Evolutionary conservation across 805 yeast species (phyloP).

Genomic region (Barnettozyma populi): DNA sequence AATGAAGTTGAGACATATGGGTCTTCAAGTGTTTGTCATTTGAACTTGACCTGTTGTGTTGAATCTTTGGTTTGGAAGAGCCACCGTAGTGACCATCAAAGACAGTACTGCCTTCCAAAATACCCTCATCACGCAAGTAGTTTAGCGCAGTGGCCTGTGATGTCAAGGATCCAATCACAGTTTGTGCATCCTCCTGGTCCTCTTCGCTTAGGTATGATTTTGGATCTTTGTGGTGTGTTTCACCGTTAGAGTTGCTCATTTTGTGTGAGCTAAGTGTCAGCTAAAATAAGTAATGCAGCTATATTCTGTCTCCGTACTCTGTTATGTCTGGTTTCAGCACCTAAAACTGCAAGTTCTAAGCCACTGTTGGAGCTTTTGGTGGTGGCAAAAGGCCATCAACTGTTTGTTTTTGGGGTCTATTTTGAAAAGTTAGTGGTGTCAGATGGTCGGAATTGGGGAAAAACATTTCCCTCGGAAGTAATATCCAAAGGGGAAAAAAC

Average conservation of each 20-base stretch:
- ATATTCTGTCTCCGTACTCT: background rate
- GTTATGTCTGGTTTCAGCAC: background rate
- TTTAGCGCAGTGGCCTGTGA: conserved; percentile 16
- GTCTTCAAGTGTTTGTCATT: conserved; percentile 37
- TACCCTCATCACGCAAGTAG: conserved; percentile 23
- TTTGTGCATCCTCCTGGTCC: conserved; percentile 15
- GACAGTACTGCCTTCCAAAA: conserved; percentile 24
- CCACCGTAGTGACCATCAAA: conserved; percentile 18
- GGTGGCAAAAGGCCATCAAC: background rate
- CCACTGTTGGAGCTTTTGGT: background rate
- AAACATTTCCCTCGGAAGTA: background rate
- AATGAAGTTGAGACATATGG: conserved; percentile 68
- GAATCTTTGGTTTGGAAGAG: conserved; percentile 4
- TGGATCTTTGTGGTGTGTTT: background rate
- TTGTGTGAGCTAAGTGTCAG: background rate
- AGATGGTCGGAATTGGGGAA: background rate
- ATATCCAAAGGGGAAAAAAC: background rate
- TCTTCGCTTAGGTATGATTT: background rate
- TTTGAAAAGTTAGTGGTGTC: background rate
- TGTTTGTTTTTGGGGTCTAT: background rate
- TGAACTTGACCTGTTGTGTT: conserved; percentile 22
- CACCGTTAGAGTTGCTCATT: conserved; percentile 14
- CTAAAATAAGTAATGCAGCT: background rate
- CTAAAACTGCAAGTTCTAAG: background rate
- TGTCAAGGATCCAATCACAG: conserved; percentile 13